phyloP scores from a whole-genome alignment of 257 asterid species.

The Solanum etuberosum region DNA sequence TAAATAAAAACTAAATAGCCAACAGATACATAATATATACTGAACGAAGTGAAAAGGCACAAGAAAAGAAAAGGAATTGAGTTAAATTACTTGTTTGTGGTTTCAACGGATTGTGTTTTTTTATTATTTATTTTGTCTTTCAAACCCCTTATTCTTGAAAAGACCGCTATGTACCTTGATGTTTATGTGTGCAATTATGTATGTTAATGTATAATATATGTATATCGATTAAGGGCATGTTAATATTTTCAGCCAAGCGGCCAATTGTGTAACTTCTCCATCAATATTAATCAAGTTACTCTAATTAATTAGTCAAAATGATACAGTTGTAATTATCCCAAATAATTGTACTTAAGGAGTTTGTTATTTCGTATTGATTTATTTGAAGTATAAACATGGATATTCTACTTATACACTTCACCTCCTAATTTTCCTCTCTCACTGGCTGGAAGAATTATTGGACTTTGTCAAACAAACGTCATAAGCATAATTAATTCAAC shows the following conservation, averaged over 20 bases:
- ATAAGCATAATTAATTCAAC: not conserved
- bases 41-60: not conserved
- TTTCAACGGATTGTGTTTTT: not conserved
- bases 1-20: not conserved
- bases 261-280: not conserved
- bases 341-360: not conserved
- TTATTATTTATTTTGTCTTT: no score
- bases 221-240: not conserved
- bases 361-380: slow-evolving; percentile 1
- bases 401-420: not conserved
- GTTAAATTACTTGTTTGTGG: not conserved
- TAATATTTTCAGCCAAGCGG: not conserved
- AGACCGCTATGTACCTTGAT: not conserved
- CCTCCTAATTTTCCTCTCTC: not conserved
- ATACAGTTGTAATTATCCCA: not conserved
- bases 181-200: not conserved
- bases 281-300: not conserved
- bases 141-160: not conserved
- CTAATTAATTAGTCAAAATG: not conserved
- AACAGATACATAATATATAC: not conserved
- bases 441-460: not conserved
- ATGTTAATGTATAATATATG: not conserved
- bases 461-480: not conserved
- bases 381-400: not conserved
- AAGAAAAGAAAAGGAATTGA: not conserved